phyloP scores from a whole-genome alignment of 768 basidiomycete genomes.

The Amanita phalloides region DNA sequence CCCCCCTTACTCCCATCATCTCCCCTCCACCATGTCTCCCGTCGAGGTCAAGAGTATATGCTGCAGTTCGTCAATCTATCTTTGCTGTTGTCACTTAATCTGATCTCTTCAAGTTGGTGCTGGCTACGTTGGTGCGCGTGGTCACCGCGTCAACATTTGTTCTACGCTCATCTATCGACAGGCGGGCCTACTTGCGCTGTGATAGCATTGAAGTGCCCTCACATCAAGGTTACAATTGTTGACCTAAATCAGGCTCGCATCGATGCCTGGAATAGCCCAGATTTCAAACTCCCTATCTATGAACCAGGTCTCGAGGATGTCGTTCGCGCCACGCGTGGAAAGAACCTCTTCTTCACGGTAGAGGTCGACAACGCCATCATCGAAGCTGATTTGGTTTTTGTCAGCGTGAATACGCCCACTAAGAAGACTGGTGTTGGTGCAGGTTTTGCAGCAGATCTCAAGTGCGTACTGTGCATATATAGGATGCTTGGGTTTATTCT shows the following conservation, averaged over 20 bases:
- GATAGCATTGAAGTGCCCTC: constrained; percentile 86
- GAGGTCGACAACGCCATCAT: constrained; percentile 88
- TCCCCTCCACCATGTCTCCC: not conserved
- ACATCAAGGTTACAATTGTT: constrained; percentile 93
- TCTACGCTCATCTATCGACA: constrained; percentile 19
- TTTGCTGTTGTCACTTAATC: not conserved
- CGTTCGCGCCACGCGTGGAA: constrained; percentile 77
- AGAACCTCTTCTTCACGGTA: constrained; percentile 96
- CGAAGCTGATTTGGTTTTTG: constrained; percentile 97
- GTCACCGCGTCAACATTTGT: constrained; percentile 1
- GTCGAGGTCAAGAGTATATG: constrained; percentile 62
- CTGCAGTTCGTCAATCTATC: constrained; percentile 47
- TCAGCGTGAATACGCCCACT: constrained; percentile 97
- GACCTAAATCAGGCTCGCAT: constrained; percentile 92
- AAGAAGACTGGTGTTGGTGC: constrained; percentile 98
- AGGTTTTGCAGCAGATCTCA: constrained; percentile 96
- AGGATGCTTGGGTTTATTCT: constrained; percentile 8
- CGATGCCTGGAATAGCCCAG: constrained; percentile 90
- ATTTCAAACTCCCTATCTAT: constrained; percentile 88
- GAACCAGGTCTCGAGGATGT: constrained; percentile 94
- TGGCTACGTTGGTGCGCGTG: constrained; percentile 78
- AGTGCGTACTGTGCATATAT: constrained; percentile 35
- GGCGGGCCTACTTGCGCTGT: constrained; percentile 95
- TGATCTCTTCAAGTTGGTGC: constrained; percentile 52
- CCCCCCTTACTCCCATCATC: not conserved